Conservation (phyloP, 192 early-diverging fungal genomes). For the Jimgerdemannia flammicorona region DNA sequence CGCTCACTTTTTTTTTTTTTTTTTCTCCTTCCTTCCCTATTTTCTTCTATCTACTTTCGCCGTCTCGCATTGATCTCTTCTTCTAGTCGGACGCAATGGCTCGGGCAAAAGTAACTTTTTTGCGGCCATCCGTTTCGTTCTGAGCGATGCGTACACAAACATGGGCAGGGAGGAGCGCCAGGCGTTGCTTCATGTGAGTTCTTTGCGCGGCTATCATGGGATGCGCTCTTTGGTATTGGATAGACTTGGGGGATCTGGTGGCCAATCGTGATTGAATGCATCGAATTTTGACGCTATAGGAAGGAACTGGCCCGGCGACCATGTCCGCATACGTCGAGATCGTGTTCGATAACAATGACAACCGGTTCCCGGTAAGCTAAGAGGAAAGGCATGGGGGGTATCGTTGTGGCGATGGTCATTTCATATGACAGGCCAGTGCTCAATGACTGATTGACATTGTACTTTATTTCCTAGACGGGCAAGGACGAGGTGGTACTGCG, state of each 20-base stretch:
- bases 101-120: conserved; percentile 99
- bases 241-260: no score
- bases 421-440: not conserved
- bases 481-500: conserved; percentile 87
- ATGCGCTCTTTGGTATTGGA: not conserved
- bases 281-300: conserved; percentile 41
- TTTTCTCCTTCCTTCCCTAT: no score
- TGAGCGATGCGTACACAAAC: conserved; percentile 93
- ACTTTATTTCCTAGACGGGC: conserved; percentile 59
- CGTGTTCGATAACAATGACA: conserved; percentile 95
- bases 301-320: conserved; percentile 86
- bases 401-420: no score
- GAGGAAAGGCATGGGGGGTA: no score
- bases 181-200: conserved; percentile 79
- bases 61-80: not conserved
- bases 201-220: not conserved
- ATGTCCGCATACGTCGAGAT: conserved; percentile 97
- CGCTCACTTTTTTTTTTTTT: no score
- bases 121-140: conserved; percentile 91
- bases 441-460: conserved; percentile 12
- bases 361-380: conserved; percentile 78
- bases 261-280: not conserved
- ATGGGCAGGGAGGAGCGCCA: conserved; percentile 93
- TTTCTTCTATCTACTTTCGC: no score
- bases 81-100: conserved; percentile 89